phyloP scores from a whole-genome alignment of 805 yeast species.

The Myxozyma vanderwaltii region DNA sequence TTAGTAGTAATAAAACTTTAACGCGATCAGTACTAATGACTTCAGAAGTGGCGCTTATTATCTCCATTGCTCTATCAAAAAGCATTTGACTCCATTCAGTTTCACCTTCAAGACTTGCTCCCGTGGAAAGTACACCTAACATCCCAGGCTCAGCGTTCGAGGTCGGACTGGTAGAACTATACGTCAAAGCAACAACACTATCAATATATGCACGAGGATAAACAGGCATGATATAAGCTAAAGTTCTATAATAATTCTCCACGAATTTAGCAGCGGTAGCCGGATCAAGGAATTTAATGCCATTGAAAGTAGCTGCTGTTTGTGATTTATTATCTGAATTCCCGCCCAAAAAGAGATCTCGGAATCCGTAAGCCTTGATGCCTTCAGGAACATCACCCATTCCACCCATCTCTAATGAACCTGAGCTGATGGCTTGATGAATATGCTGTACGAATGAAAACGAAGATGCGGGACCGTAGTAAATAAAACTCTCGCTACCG shows the following conservation, averaged over 20 bases:
- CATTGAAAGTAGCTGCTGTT: not conserved
- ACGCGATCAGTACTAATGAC: constrained; percentile 26
- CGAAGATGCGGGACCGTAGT: constrained; percentile 33
- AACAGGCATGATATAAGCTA: constrained; percentile 28
- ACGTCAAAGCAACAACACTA: constrained; percentile 10
- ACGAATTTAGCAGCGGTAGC: constrained; percentile 14
- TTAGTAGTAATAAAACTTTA: constrained; percentile 20
- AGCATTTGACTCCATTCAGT: constrained; percentile 19
- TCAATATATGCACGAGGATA: constrained; percentile 23
- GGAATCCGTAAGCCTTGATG: constrained; percentile 25
- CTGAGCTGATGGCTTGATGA: constrained; percentile 29
- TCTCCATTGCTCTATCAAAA: constrained; percentile 14
- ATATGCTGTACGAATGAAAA: constrained; percentile 33
- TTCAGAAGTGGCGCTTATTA: constrained; percentile 20
- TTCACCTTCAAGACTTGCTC: constrained; percentile 29
- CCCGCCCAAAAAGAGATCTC: constrained; percentile 30
- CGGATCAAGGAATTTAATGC: constrained; percentile 22
- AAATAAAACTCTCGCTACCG: constrained; percentile 26
- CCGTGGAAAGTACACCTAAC: constrained; percentile 25
- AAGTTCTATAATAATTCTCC: constrained; percentile 23
- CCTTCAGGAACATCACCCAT: constrained; percentile 33
- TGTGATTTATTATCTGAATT: not conserved
- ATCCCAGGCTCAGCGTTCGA: constrained; percentile 21
- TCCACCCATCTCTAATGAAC: constrained; percentile 24
- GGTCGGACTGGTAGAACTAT: constrained; percentile 1